Evolutionary conservation across 441 rosid species (phyloP).

Genomic region (Cnidoscolus chayamansa): DNA sequence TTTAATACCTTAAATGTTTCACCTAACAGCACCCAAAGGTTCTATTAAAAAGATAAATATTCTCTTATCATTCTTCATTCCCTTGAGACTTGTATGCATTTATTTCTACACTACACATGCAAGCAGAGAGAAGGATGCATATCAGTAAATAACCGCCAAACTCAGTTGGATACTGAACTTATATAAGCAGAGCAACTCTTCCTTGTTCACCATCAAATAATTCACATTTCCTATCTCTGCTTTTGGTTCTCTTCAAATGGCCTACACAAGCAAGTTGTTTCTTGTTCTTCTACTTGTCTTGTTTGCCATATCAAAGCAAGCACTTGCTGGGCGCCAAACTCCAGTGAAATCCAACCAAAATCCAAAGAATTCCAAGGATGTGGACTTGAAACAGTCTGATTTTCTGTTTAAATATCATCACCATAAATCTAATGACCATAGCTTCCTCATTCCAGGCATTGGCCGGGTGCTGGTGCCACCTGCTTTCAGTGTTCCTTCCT

Average conservation of each 20-base stretch:
- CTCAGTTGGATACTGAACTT: constrained; percentile 21
- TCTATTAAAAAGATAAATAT: background rate
- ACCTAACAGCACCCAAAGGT: background rate
- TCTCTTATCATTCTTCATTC: background rate
- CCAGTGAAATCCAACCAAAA: constrained; percentile 30
- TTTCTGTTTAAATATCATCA: constrained; percentile 26
- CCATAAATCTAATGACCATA: constrained; percentile 16
- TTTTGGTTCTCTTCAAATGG: constrained; percentile 28
- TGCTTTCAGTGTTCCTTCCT: constrained; percentile 30
- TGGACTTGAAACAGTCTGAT: constrained; percentile 53
- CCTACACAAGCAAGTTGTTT: constrained; percentile 30
- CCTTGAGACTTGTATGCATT: background rate
- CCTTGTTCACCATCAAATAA: constrained; percentile 24
- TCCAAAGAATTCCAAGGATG: constrained; percentile 30
- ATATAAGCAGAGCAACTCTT: constrained; percentile 27
- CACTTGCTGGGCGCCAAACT: constrained; percentile 39
- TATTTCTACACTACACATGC: background rate
- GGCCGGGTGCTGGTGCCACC: constrained; percentile 53
- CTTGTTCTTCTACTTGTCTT: constrained; percentile 30
- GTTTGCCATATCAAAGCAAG: constrained; percentile 40
- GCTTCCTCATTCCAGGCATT: constrained; percentile 57
- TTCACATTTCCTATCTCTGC: background rate
- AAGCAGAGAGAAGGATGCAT: background rate
- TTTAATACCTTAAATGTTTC: background rate
- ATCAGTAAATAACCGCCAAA: constrained; percentile 30